Percentiles rank a stretch among this genome's conserved stretches.
phyloP scores from a whole-genome alignment of 768 basidiomycete species.

The Lentinula aciculospora region DNA sequence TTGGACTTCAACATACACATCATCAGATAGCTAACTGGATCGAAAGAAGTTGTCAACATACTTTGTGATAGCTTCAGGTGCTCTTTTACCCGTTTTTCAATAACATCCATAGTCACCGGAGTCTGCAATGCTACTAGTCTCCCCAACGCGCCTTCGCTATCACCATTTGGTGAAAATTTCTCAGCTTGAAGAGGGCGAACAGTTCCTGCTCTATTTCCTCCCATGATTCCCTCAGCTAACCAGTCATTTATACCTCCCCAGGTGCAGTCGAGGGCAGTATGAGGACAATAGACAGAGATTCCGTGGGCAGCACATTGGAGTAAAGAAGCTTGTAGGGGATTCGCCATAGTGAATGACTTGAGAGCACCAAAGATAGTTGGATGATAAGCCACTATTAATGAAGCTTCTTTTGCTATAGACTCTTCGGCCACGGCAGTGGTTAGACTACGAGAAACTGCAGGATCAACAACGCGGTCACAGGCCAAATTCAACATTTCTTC shows the following conservation, averaged over 20 bases:
- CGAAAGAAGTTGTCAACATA: slow-evolving; percentile 26
- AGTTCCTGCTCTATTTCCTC: slow-evolving; percentile 24
- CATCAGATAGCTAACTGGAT: slow-evolving; percentile 9
- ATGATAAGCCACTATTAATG: slow-evolving; percentile 79
- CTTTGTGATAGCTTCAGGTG: slow-evolving; percentile 56
- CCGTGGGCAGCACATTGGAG: slow-evolving; percentile 77
- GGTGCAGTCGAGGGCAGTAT: slow-evolving; percentile 84
- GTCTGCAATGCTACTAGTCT: slow-evolving; percentile 58
- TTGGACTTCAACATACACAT: slow-evolving; percentile 44
- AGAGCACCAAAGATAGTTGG: slow-evolving; percentile 78
- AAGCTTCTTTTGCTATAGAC: slow-evolving; percentile 53
- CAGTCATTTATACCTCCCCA: slow-evolving; percentile 89
- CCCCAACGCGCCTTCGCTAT: slow-evolving; percentile 56
- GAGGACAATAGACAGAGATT: slow-evolving; percentile 83
- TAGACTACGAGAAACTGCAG: slow-evolving; percentile 44
- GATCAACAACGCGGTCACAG: slow-evolving; percentile 10
- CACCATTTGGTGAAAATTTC: slow-evolving; percentile 31
- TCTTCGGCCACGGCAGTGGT: slow-evolving; percentile 68
- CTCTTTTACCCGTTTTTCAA: slow-evolving; percentile 65
- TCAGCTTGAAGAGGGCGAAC: slow-evolving; percentile 29
- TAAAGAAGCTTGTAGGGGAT: slow-evolving; percentile 75
- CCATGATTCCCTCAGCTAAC: slow-evolving; percentile 57
- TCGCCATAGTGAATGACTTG: slow-evolving; percentile 68
- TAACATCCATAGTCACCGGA: slow-evolving; percentile 50
- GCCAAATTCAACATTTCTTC: slow-evolving; percentile 20